phyloP scores from a whole-genome alignment of 129 eudicot genomes.

The Apium graveolens region DNA sequence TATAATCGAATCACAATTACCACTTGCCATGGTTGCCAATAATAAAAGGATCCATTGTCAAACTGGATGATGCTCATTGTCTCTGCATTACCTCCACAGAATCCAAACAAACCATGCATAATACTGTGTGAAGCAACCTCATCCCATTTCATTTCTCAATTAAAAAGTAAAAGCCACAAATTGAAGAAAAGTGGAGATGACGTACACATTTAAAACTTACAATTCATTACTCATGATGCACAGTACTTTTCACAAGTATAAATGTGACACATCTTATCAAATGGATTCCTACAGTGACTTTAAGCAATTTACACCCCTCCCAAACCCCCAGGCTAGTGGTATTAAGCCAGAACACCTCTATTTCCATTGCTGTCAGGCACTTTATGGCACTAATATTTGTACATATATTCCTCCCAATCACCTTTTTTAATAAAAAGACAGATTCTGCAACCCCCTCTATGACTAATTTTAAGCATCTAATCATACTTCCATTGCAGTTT shows the following conservation, averaged over 20 bases:
- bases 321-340: conserved; percentile 16
- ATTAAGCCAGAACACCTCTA: conserved; percentile 20
- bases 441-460: conserved; percentile 15
- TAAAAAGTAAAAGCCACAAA: background rate
- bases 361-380: conserved; percentile 23
- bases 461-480: conserved; percentile 19
- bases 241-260: conserved; percentile 16
- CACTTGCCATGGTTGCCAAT: background rate
- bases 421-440: conserved; percentile 18
- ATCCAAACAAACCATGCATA: background rate
- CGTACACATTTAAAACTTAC: background rate
- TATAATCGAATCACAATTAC: background rate
- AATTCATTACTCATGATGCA: conserved; percentile 4
- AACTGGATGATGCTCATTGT: background rate
- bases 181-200: conserved; percentile 12
- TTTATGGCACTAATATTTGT: conserved; percentile 25
- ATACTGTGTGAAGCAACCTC: background rate
- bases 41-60: background rate
- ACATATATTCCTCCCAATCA: conserved; percentile 30
- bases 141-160: background rate
- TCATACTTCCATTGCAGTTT: background rate
- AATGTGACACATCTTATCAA: conserved; percentile 25
- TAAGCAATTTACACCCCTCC: conserved; percentile 15
- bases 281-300: conserved; percentile 34
- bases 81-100: background rate